These are phyloP conservation scores for Phytophthora citrophthora DNA, from an alignment of 352 stramenopile genomes.

Conservation along the genomic window DNA sequence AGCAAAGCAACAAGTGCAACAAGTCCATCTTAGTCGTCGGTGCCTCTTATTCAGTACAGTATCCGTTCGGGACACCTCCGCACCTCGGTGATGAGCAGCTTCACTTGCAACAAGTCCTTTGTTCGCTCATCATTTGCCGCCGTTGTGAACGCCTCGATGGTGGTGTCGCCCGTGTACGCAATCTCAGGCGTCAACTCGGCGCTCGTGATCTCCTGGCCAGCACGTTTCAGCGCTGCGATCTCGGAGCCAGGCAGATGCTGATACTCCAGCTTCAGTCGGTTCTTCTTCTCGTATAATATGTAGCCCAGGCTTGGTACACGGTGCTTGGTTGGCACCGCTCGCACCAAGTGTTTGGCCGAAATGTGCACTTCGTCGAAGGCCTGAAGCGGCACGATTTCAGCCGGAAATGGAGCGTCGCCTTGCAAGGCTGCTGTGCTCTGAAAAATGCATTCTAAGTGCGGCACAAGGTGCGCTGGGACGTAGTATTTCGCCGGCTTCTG, in stretches of 20 bases:
- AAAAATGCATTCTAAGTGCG: constrained; percentile 62
- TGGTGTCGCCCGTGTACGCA: constrained; percentile 87
- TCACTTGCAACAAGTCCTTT: constrained; percentile 65
- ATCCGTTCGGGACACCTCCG: constrained; percentile 4
- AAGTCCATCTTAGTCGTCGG: constrained; percentile 8
- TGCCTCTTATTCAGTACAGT: constrained; percentile 14
- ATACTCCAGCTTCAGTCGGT: constrained; percentile 59
- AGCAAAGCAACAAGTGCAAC: background rate
- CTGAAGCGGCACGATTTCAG: constrained; percentile 54
- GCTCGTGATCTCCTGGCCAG: constrained; percentile 54
- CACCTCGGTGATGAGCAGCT: constrained; percentile 85
- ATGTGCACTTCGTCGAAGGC: constrained; percentile 65
- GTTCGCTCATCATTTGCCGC: constrained; percentile 16
- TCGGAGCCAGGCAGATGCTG: constrained; percentile 42
- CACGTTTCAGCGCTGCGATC: constrained; percentile 52
- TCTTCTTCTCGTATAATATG: constrained; percentile 70
- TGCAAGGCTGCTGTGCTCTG: constrained; percentile 66
- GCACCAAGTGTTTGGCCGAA: constrained; percentile 62
- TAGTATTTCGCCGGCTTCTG: constrained; percentile 77
- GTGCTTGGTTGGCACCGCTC: constrained; percentile 70
- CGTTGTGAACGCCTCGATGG: constrained; percentile 56
- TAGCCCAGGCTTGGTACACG: constrained; percentile 82
- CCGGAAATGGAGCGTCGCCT: constrained; percentile 53
- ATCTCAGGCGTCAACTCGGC: constrained; percentile 54
- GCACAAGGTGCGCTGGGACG: constrained; percentile 56